These are phyloP conservation scores for Diplodia intermedia DNA, from an alignment of 2,329 filamentous ascomycete genomes.

Conservation along the genomic window DNA sequence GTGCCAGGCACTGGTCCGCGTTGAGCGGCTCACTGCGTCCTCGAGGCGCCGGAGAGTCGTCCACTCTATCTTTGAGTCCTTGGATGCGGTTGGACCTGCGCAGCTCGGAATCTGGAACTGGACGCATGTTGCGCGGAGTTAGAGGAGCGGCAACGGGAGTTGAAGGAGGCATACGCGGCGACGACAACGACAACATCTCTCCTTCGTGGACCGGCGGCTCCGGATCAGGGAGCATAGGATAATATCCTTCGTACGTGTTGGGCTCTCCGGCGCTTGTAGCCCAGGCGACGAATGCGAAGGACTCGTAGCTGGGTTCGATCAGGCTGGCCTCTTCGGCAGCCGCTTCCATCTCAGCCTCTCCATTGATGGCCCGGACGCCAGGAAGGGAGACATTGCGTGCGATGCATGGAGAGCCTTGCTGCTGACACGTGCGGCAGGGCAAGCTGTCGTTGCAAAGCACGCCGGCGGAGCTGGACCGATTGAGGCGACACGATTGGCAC, in stretches of 20 bases:
- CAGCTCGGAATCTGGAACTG: not conserved
- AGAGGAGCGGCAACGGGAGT: not conserved
- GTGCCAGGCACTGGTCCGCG: not conserved
- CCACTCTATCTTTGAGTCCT: not conserved
- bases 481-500: constrained; percentile 1
- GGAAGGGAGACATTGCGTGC: not conserved
- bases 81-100: constrained; percentile 10
- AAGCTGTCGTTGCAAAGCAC: not conserved
- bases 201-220: not conserved
- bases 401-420: not conserved
- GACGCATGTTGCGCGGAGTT: no score
- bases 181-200: not conserved
- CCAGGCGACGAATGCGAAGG: not conserved
- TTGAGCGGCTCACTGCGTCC: not conserved
- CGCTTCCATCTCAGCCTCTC: not conserved
- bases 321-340: constrained; percentile 4
- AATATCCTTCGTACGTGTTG: not conserved
- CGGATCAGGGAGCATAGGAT: not conserved
- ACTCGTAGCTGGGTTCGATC: not conserved
- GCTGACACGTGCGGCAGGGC: not conserved
- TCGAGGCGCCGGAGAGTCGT: not conserved
- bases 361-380: not conserved
- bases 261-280: not conserved
- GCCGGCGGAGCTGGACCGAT: not conserved
- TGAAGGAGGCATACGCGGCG: not conserved